Evolutionary conservation across 352 stramenopile genomes (phyloP).

Genomic region (Elongisporangium anandrum): DNA sequence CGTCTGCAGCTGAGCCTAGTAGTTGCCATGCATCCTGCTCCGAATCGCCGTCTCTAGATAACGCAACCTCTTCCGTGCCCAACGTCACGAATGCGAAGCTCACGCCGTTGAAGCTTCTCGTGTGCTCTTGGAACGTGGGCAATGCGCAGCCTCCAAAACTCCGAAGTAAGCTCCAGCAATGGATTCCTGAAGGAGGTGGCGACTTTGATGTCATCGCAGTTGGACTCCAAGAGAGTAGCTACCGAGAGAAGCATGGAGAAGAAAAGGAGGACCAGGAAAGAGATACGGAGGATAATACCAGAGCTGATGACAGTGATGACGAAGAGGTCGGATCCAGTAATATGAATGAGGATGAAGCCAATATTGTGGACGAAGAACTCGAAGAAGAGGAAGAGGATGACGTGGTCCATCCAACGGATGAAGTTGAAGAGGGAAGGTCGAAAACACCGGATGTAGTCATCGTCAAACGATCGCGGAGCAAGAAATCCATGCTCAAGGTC

Average conservation of each 20-base stretch:
- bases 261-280: slow-evolving; percentile 12
- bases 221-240: slow-evolving; percentile 80
- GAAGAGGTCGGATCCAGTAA: slow-evolving; percentile 15
- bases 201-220: slow-evolving; percentile 84
- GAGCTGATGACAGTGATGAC: slow-evolving; percentile 17
- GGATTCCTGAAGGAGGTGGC: slow-evolving; percentile 74
- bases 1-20: background rate
- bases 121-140: slow-evolving; percentile 83
- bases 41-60: background rate
- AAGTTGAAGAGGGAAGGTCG: slow-evolving; percentile 5
- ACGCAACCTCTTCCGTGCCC: background rate
- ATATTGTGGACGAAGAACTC: slow-evolving; percentile 13
- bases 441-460: slow-evolving; percentile 22
- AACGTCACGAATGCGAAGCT: background rate
- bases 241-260: slow-evolving; percentile 35
- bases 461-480: slow-evolving; percentile 57
- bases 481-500: slow-evolving; percentile 69
- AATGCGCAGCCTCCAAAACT: slow-evolving; percentile 77
- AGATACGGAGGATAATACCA: slow-evolving; percentile 7
- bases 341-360: slow-evolving; percentile 18
- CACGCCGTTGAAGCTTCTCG: slow-evolving; percentile 41
- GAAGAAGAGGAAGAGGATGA: slow-evolving; percentile 29
- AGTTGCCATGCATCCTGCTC: background rate
- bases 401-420: slow-evolving; percentile 14
- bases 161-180: slow-evolving; percentile 40